These are phyloP conservation scores for Prinsepia uniflora DNA, from an alignment of 306 rosid genomes.

Conservation along the genomic window DNA sequence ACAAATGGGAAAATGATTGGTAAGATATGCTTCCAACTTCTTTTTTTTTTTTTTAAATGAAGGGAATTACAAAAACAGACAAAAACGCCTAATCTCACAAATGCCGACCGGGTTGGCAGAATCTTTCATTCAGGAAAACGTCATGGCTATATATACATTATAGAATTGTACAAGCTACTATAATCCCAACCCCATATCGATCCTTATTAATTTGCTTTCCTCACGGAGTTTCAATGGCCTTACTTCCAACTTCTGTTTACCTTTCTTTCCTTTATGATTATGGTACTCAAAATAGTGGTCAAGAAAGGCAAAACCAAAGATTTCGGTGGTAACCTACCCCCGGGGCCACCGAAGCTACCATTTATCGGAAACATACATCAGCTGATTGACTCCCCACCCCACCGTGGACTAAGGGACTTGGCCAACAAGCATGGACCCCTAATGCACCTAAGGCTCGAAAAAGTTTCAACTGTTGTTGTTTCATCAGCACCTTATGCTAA, in stretches of 20 bases:
- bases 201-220: neutral
- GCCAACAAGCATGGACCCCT: conserved; percentile 41
- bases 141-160: neutral
- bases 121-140: neutral
- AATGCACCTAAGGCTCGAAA: conserved; percentile 44
- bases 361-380: conserved; percentile 29
- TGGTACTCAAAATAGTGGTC: conserved; percentile 13
- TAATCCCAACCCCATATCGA: neutral
- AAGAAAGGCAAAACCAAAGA: neutral
- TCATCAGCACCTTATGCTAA: conserved; percentile 44
- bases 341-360: conserved; percentile 29
- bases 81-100: too few species aligned
- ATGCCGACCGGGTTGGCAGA: neutral
- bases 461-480: conserved; percentile 33
- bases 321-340: conserved; percentile 13
- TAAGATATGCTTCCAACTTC: too few species aligned
- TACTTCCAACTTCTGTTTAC: neutral
- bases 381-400: conserved; percentile 19
- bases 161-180: neutral
- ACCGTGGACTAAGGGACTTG: conserved; percentile 21
- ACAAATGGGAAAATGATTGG: too few species aligned
- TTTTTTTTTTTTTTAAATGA: too few species aligned
- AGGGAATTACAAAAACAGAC: neutral
- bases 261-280: neutral
- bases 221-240: conserved; percentile 15